Evolutionary conservation across 768 basidiomycete genomes (phyloP), one percentile per base, ranked within the genome.

Genomic region (Cystofilobasidium bisporidii): DNA sequence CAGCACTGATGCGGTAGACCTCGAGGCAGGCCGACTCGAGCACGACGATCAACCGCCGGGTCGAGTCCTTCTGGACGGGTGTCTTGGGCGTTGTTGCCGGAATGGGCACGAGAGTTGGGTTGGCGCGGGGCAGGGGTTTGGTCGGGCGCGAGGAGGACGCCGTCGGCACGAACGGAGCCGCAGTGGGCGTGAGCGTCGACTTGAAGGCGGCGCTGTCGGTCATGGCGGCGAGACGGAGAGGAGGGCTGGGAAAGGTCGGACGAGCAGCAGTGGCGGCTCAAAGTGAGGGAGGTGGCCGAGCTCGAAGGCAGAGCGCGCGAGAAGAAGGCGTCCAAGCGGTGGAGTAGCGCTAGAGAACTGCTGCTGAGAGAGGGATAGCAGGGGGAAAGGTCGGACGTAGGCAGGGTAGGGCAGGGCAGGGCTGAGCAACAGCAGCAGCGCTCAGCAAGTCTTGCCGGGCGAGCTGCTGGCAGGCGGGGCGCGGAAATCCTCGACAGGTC

Each of bases 11-110:
- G 69, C 88, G 84, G 80, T 98, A 98, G 3, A 91, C 89, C 80
- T 98, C 94, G 62, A 99, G 81, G 75, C 96, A 99, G 0, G 96
- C 94, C 74, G 93, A 87, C 75, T 90, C 89, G 53, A 99, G 80
- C 14, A 99, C 82, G 59, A 99, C 93, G 70, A 87, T 96, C 22
- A 99, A 81, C 61, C 87, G 80, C 32, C 92, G 74, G 9, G 78
- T 79, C 61, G 72, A 74, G 65, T 81, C 80, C 74, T 80, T 80
- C 65, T 79, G 79, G 26, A 74, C 75, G 30, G 73, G 73, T n/a
- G 79, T 78, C 68, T 77, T 77, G 63, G 86, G 79, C 14, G 90
- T 87, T 53, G 86, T 85, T 2, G 89, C 89, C 73, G 88, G 87
- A 0, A 89, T 81, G 36, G 91, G 91, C 6, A 91, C 79, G 84